Conservation (phyloP, 108 stramenopile species). For the Cyclotella sp. region DNA sequence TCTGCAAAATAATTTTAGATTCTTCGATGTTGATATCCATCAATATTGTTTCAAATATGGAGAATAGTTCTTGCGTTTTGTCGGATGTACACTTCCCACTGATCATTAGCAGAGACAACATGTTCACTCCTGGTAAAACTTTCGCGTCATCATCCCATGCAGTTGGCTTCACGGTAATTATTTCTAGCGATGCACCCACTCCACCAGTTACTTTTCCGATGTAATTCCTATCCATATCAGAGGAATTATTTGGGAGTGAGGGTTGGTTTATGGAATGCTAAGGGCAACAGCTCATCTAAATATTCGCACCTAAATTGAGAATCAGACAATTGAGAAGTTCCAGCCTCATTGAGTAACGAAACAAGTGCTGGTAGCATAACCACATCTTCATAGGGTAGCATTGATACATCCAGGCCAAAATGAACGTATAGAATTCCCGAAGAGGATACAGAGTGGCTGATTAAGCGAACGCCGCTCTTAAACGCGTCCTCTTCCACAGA, state of each 20-base stretch:
- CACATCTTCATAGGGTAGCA: constrained; percentile 76
- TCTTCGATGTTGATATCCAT: constrained; percentile 48
- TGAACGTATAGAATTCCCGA: constrained; percentile 89
- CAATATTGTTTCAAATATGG: constrained; percentile 68
- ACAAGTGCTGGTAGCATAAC: constrained; percentile 78
- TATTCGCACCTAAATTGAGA: constrained; percentile 43
- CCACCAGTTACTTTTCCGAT: constrained; percentile 83
- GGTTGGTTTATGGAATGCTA: neutral
- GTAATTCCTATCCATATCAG: constrained; percentile 29
- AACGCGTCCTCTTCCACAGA: constrained; percentile 53
- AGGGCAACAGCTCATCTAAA: neutral
- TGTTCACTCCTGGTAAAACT: constrained; percentile 67
- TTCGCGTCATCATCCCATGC: constrained; percentile 53
- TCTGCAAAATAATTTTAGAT: constrained; percentile 39
- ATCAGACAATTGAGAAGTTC: constrained; percentile 56
- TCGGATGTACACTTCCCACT: constrained; percentile 72
- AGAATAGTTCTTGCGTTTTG: constrained; percentile 69
- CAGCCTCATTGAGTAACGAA: constrained; percentile 74
- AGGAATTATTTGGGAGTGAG: neutral
- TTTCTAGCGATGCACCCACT: constrained; percentile 56
- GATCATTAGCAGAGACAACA: constrained; percentile 71
- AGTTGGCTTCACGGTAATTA: constrained; percentile 50
- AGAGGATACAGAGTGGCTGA: constrained; percentile 72
- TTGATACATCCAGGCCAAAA: constrained; percentile 83
- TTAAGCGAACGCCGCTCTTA: constrained; percentile 65